phyloP scores from a whole-genome alignment of 179 eudicot genomes.

The Spergularia azorica region DNA sequence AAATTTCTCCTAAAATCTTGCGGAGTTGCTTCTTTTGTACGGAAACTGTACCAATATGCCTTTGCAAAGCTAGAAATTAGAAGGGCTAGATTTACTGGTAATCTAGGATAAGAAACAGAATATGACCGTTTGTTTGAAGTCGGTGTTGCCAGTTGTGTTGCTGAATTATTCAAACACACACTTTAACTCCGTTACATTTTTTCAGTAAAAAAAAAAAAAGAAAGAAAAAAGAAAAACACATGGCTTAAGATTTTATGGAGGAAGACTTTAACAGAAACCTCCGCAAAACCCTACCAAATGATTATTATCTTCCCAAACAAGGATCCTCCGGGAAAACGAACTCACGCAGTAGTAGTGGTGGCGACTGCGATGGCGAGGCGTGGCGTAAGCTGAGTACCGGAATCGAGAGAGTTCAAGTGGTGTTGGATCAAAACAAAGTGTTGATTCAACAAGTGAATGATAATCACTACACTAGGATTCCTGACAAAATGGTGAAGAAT shows the following conservation, averaged over 20 bases:
- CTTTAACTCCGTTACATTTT: too few relatives aligned
- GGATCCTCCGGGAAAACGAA: not conserved
- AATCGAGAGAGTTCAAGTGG: slow-evolving; percentile 55
- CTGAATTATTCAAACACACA: too few relatives aligned
- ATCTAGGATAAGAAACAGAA: too few relatives aligned
- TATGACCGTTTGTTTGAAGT: too few relatives aligned
- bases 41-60: too few relatives aligned
- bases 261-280: slow-evolving; percentile 11
- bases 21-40: too few relatives aligned
- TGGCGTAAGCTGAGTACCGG: slow-evolving; percentile 49
- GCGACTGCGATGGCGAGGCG: slow-evolving; percentile 27
- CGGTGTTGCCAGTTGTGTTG: too few relatives aligned
- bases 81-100: too few relatives aligned
- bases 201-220: too few relatives aligned
- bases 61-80: too few relatives aligned
- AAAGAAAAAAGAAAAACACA: too few relatives aligned
- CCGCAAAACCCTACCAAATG: slow-evolving; percentile 28
- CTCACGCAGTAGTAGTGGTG: slow-evolving; percentile 8
- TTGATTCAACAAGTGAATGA: slow-evolving; percentile 74
- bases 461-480: slow-evolving; percentile 61
- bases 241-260: not conserved
- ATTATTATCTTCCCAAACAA: not conserved
- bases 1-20: too few relatives aligned
- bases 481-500: slow-evolving; percentile 58
- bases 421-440: slow-evolving; percentile 57